Conservation (phyloP, 2,329 filamentous ascomycete genomes). For the Fusarium praegraminearum region DNA sequence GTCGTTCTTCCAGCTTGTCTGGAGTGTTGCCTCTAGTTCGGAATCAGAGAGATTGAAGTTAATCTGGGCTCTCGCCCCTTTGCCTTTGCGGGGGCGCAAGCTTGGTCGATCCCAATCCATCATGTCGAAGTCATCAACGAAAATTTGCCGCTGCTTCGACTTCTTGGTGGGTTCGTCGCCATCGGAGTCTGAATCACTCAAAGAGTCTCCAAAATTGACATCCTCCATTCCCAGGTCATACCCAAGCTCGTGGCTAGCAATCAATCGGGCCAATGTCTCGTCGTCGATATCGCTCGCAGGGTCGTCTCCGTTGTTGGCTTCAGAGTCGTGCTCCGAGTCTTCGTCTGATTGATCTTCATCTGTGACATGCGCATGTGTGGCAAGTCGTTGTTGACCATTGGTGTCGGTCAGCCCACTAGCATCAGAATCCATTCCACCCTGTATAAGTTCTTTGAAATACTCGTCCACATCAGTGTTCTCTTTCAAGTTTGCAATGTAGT, state of each 20-base stretch:
- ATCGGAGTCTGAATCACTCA: slow-evolving; percentile 33
- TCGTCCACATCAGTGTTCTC: slow-evolving; percentile 66
- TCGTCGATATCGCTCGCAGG: slow-evolving; percentile 45
- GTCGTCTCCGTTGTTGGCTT: slow-evolving; percentile 21
- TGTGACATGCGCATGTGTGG: slow-evolving; percentile 53
- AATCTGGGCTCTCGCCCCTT: slow-evolving; percentile 68
- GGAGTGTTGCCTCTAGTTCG: slow-evolving; percentile 72
- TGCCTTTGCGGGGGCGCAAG: slow-evolving; percentile 70
- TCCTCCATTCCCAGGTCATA: slow-evolving; percentile 38
- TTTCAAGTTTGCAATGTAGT: slow-evolving; percentile 77
- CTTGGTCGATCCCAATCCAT: slow-evolving; percentile 85
- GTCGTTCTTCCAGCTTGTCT: slow-evolving; percentile 73
- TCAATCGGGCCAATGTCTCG: slow-evolving; percentile 44
- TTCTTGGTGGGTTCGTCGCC: slow-evolving; percentile 41
- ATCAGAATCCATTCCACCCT: slow-evolving; percentile 23
- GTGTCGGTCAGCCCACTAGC: slow-evolving; percentile 54
- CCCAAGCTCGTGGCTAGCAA: slow-evolving; percentile 41
- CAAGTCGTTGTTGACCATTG: slow-evolving; percentile 61
- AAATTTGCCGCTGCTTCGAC: slow-evolving; percentile 53
- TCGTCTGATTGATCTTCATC: slow-evolving; percentile 44
- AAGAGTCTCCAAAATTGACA: slow-evolving; percentile 29
- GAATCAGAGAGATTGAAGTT: slow-evolving; percentile 71
- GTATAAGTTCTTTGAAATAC: slow-evolving; percentile 28
- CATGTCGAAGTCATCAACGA: slow-evolving; percentile 79
- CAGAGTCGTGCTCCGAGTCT: slow-evolving; percentile 8